A percentile compares a stretch with the other conserved stretches of the same genome.
Conservation (phyloP, 2,329 filamentous ascomycete species). For the Ceratocystis ficicola region DNA sequence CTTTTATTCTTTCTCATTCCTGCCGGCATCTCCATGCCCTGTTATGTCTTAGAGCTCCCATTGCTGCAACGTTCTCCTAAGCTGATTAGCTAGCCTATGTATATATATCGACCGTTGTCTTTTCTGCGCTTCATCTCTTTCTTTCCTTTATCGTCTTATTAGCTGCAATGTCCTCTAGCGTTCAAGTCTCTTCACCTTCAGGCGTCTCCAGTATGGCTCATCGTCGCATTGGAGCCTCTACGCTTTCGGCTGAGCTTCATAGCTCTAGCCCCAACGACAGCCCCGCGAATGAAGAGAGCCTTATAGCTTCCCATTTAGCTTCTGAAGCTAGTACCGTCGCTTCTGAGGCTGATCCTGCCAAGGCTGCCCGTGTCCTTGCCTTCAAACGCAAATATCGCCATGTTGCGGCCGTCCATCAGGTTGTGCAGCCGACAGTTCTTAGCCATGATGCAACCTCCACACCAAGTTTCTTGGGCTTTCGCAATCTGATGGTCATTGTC, state of each 20-base stretch:
- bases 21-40: background rate
- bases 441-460: constrained; percentile 65
- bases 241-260: background rate
- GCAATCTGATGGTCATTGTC: constrained; percentile 92
- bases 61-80: background rate
- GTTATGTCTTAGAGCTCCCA: background rate
- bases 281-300: background rate
- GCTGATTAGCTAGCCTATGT: background rate
- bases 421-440: constrained; percentile 61
- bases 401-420: constrained; percentile 72
- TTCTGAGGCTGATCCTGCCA: constrained; percentile 8
- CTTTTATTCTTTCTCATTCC: constrained; percentile 20
- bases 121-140: background rate
- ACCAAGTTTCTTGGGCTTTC: constrained; percentile 84
- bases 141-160: background rate
- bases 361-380: constrained; percentile 17
- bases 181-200: background rate
- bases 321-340: background rate
- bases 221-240: background rate
- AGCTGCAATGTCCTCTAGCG: background rate
- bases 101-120: background rate
- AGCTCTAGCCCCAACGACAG: background rate
- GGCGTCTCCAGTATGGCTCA: background rate
- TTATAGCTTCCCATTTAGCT: too few relatives aligned
- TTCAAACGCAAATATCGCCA: constrained; percentile 63